These are phyloP conservation scores for Alternaria ethzedia DNA, from an alignment of 2,329 filamentous ascomycete genomes.

Conservation along the genomic window DNA sequence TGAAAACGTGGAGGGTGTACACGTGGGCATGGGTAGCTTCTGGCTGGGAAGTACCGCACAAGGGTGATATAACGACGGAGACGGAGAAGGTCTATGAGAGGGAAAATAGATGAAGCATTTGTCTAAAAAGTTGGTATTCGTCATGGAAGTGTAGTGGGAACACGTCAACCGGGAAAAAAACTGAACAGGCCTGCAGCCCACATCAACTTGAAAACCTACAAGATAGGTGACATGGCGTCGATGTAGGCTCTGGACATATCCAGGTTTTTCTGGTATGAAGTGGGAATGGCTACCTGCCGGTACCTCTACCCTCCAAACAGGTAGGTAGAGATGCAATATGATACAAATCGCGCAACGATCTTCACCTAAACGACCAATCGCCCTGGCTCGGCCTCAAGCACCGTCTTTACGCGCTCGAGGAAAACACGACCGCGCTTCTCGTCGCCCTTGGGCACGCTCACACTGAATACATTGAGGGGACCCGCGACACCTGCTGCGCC, in stretches of 20 bases:
- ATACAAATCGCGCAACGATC: conserved; percentile 29
- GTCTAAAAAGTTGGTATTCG: neutral
- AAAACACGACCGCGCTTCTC: conserved; percentile 82
- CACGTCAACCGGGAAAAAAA: no score
- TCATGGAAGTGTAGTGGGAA: neutral
- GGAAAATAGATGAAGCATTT: no score
- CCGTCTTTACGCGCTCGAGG: conserved; percentile 82
- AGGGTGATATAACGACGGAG: no score
- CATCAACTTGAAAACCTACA: no score
- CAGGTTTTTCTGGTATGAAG: no score
- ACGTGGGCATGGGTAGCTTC: neutral
- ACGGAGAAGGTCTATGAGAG: no score
- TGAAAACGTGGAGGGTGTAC: neutral
- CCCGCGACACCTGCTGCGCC: conserved; percentile 42
- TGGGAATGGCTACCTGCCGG: neutral
- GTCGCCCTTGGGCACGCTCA: conserved; percentile 80
- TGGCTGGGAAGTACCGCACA: neutral
- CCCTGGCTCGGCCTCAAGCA: conserved; percentile 61
- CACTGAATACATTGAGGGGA: conserved; percentile 78
- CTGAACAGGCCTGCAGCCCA: no score
- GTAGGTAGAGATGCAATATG: conserved; percentile 25
- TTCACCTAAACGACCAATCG: conserved; percentile 45
- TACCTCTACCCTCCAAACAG: conserved; percentile 3
- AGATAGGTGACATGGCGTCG: no score
- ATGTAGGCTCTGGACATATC: no score